Conservation (phyloP, 352 stramenopile genomes). For the Globisporangium middletonii region DNA sequence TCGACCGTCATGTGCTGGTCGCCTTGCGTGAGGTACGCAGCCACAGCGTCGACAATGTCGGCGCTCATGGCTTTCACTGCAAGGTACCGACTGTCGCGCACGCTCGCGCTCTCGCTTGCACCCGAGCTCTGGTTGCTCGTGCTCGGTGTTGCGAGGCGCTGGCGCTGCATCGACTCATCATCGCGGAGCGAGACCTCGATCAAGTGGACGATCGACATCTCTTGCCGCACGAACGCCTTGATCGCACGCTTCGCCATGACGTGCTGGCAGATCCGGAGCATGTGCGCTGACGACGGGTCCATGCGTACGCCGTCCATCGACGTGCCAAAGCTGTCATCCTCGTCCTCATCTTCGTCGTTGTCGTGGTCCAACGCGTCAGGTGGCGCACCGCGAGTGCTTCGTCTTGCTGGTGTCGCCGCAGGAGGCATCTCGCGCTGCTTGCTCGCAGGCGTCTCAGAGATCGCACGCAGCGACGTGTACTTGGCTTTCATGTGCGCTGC, state of each 20-base stretch:
- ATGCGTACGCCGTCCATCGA: constrained; percentile 19
- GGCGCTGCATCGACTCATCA: constrained; percentile 33
- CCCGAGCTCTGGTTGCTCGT: background rate
- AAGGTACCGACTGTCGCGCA: constrained; percentile 7
- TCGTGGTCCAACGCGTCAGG: constrained; percentile 4
- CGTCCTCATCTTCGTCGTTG: constrained; percentile 18
- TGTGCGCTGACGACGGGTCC: constrained; percentile 47
- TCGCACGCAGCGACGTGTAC: constrained; percentile 32
- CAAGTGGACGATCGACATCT: constrained; percentile 56
- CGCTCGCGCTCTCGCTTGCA: background rate
- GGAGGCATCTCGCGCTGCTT: background rate
- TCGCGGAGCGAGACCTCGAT: constrained; percentile 44
- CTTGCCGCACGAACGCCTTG: constrained; percentile 51
- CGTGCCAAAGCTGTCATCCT: constrained; percentile 3
- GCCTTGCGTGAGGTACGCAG: constrained; percentile 41
- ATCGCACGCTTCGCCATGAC: constrained; percentile 68
- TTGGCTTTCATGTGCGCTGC: constrained; percentile 14
- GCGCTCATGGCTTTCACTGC: constrained; percentile 39
- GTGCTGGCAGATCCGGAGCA: constrained; percentile 66
- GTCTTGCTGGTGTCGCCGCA: background rate
- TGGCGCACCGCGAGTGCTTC: background rate
- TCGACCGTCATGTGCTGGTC: constrained; percentile 59
- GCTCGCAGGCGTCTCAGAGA: constrained; percentile 11
- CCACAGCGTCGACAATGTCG: constrained; percentile 38
- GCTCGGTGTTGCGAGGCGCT: background rate